Evolutionary conservation across 2,329 filamentous ascomycete species (phyloP).

Genomic region (Neofusicoccum ribis): DNA sequence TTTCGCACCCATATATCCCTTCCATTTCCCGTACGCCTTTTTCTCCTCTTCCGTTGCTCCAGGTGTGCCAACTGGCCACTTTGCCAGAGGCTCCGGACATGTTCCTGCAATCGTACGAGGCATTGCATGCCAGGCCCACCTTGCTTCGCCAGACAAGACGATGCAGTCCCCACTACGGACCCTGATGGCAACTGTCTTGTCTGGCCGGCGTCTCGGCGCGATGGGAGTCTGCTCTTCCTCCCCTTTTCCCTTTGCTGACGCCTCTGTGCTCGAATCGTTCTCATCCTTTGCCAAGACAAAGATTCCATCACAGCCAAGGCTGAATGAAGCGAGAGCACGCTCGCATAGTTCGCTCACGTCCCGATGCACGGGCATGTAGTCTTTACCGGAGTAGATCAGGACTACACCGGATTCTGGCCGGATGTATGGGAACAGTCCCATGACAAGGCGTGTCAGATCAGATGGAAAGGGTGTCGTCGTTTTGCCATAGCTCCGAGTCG

Average conservation of each 20-base stretch:
- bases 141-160: constrained; percentile 78
- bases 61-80: constrained; percentile 64
- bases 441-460: constrained; percentile 69
- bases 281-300: constrained; percentile 74
- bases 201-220: neutral
- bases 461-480: constrained; percentile 71
- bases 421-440: constrained; percentile 72
- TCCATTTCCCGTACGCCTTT: constrained; percentile 65
- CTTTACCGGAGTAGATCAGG: constrained; percentile 87
- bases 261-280: neutral
- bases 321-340: constrained; percentile 80
- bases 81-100: constrained; percentile 70
- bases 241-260: constrained; percentile 43
- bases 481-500: constrained; percentile 74
- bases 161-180: constrained; percentile 84
- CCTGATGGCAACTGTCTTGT: constrained; percentile 55
- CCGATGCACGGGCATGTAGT: constrained; percentile 88
- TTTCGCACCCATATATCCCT: constrained; percentile 84
- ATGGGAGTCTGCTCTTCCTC: constrained; percentile 20
- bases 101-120: constrained; percentile 79
- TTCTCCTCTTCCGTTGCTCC: neutral
- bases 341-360: constrained; percentile 87
- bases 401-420: constrained; percentile 86
- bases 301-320: constrained; percentile 83
- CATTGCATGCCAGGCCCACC: constrained; percentile 94